Conservation (phyloP, 2,329 filamentous ascomycete genomes). For the Claviceps arundinis region DNA sequence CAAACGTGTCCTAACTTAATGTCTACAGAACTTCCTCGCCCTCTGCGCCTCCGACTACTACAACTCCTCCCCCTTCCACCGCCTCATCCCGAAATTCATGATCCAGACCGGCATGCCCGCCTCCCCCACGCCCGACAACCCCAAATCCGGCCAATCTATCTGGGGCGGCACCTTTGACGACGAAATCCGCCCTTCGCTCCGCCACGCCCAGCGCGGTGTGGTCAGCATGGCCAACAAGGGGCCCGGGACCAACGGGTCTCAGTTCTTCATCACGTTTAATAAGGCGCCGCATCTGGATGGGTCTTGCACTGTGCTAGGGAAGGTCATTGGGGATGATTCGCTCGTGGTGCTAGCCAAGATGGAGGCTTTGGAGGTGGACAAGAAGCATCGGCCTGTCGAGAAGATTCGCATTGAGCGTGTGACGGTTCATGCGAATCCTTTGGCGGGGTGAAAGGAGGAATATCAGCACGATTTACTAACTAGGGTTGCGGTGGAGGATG, state of each 20-base stretch:
- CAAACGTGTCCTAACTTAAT: too few relatives aligned
- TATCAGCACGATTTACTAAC: too few relatives aligned
- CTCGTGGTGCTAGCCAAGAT: constrained; percentile 55
- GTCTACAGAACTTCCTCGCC: constrained; percentile 65
- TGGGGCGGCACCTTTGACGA: constrained; percentile 65
- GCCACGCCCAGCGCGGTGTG: constrained; percentile 55
- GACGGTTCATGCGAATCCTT: constrained; percentile 66
- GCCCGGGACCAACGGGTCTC: constrained; percentile 58
- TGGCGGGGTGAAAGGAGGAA: constrained; percentile 38
- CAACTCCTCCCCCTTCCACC: constrained; percentile 62
- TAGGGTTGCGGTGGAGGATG: too few relatives aligned
- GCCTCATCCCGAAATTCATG: constrained; percentile 72
- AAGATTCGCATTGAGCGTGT: constrained; percentile 53
- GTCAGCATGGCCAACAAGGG: constrained; percentile 73
- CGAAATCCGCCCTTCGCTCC: constrained; percentile 59
- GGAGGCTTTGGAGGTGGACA: constrained; percentile 60
- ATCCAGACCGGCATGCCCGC: constrained; percentile 59
- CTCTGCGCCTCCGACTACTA: constrained; percentile 73
- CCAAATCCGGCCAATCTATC: constrained; percentile 59
- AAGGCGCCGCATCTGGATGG: constrained; percentile 71
- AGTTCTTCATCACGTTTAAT: constrained; percentile 72
- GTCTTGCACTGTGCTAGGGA: constrained; percentile 73
- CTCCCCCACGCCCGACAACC: constrained; percentile 39
- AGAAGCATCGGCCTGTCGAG: constrained; percentile 62
- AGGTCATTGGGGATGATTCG: constrained; percentile 53